These are phyloP conservation scores for Eutypella sp. DNA, from an alignment of 2,329 filamentous ascomycete species.

Conservation along the genomic window DNA sequence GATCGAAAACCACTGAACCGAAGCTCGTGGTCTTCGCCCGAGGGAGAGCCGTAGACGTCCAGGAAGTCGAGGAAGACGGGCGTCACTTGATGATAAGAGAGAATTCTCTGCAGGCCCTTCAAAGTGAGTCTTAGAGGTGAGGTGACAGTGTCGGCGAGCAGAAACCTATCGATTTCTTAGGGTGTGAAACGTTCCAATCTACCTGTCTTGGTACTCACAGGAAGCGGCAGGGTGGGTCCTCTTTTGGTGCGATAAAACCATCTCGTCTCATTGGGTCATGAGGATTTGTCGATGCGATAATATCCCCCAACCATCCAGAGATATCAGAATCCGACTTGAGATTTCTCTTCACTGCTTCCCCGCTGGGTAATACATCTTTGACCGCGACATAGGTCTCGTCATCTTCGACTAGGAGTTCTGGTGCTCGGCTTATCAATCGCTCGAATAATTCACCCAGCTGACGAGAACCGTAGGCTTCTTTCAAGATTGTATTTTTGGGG, in stretches of 20 bases:
- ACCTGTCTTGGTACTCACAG: slow-evolving; percentile 13
- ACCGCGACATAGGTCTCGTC: neutral
- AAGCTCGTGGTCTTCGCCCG: slow-evolving; percentile 16
- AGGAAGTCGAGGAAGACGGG: slow-evolving; percentile 24
- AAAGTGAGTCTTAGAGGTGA: slow-evolving; percentile 16
- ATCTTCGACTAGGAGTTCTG: neutral
- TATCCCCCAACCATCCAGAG: slow-evolving; percentile 10
- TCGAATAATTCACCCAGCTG: neutral
- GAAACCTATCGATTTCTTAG: slow-evolving; percentile 12
- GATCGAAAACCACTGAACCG: slow-evolving; percentile 21
- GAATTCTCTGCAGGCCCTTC: slow-evolving; percentile 18
- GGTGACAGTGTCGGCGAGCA: slow-evolving; percentile 14
- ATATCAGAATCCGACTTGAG: slow-evolving; percentile 5
- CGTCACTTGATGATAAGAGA: slow-evolving; percentile 28
- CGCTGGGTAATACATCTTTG: neutral
- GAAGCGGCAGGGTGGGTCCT: slow-evolving; percentile 21
- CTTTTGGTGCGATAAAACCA: slow-evolving; percentile 6
- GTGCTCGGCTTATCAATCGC: neutral
- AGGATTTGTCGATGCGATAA: slow-evolving; percentile 2
- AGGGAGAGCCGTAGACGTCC: slow-evolving; percentile 16
- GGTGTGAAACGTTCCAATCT: neutral
- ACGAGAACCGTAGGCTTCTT: neutral
- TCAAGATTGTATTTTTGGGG: neutral
- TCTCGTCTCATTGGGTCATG: slow-evolving; percentile 5
- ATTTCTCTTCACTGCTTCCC: slow-evolving; percentile 2